These are phyloP conservation scores for Paradendryphiella salina DNA, from an alignment of 2,329 filamentous ascomycete genomes.

Conservation along the genomic window DNA sequence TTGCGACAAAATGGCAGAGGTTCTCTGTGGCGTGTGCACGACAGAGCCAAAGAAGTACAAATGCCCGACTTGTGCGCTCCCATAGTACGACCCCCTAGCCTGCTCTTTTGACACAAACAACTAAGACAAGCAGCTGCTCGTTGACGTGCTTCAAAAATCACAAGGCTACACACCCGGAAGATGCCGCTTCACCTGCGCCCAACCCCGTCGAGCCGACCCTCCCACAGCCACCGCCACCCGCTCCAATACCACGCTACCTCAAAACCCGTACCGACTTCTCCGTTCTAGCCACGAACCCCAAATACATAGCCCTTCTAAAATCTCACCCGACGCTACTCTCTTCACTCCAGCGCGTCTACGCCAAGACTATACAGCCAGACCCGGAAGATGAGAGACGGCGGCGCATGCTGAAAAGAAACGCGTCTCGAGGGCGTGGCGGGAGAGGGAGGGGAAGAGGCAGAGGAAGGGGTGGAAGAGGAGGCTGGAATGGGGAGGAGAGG, in stretches of 20 bases:
- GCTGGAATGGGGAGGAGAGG: slow-evolving; percentile 14
- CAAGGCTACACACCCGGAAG: slow-evolving; percentile 29
- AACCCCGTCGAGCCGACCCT: slow-evolving; percentile 12
- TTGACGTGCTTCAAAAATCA: slow-evolving; percentile 39
- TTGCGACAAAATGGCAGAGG: slow-evolving; percentile 35
- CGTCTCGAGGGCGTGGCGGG: slow-evolving; percentile 20
- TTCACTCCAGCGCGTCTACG: slow-evolving; percentile 39
- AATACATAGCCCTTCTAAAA: slow-evolving; percentile 35
- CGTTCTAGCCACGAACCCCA: slow-evolving; percentile 32
- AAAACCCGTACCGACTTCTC: slow-evolving; percentile 40
- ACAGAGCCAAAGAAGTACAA: slow-evolving; percentile 54
- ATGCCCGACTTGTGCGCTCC: slow-evolving; percentile 53
- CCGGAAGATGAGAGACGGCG: slow-evolving; percentile 26
- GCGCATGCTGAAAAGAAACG: slow-evolving; percentile 18
- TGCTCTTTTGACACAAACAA: neutral
- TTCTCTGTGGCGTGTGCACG: slow-evolving; percentile 51
- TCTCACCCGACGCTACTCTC: slow-evolving; percentile 30
- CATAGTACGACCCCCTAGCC: slow-evolving; percentile 45
- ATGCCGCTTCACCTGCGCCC: slow-evolving; percentile 2
- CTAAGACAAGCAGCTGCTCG: slow-evolving; percentile 36
- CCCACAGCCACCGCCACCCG: slow-evolving; percentile 33
- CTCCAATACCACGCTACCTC: slow-evolving; percentile 38
- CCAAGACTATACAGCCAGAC: slow-evolving; percentile 41
- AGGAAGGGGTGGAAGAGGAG: slow-evolving; percentile 23
- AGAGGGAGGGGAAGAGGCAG: slow-evolving; percentile 25